Base-by-base conservation (phyloP, 2,329 filamentous ascomycete genomes). In the Phoma herbarum region DNA sequence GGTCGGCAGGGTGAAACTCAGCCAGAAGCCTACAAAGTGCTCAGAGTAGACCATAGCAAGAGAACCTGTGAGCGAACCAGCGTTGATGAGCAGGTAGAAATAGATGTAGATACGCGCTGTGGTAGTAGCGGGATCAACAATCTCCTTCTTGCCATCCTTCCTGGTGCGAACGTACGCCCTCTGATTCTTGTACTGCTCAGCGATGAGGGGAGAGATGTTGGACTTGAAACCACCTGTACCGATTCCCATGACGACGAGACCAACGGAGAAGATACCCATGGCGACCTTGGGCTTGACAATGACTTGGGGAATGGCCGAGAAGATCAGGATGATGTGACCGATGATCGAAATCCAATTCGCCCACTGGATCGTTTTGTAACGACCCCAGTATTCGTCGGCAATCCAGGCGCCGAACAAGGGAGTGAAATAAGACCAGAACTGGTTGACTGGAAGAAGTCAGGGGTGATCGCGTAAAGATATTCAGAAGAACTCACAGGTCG, bases 191-290 rank as follows among this genome's bases (percentile, higher is more conserved):
- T 74, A 73, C 75, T 91, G 88, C 63, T 90, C 88, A 47, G 87
- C 88, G 39, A 80, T 74, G 62, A 85, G 70, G 25, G 83, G 83
- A 42, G 81, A 81, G 48, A 85, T 83, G 75, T 89, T 90, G 65
- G 85, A 84, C 77, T 90, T 90, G 80, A 90, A 89, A 62, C 88
- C 86, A 67, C 88, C 88, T 3, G 87, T 89, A 28, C 88, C 88
- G 7, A 90, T 72, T 51, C 88, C 88, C 60, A 90, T 88, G 58
- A 89, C 73, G 63, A 90, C 80, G 58, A 88, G 82, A 4, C 85
- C 79, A n/a, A 80, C 76, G 43, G 85, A 74, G 67, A 88, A 83
- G 12, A 85, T 82, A 39, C 79, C 80, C 31, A 88, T 71, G 43
- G 83, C 83, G 33, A 79, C 80, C 16, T 83, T 80, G 8, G 75